Percentiles rank a stretch among this genome's conserved stretches.
Evolutionary conservation across 768 basidiomycete genomes (phyloP).

Genomic region (Dentipellis sp.): DNA sequence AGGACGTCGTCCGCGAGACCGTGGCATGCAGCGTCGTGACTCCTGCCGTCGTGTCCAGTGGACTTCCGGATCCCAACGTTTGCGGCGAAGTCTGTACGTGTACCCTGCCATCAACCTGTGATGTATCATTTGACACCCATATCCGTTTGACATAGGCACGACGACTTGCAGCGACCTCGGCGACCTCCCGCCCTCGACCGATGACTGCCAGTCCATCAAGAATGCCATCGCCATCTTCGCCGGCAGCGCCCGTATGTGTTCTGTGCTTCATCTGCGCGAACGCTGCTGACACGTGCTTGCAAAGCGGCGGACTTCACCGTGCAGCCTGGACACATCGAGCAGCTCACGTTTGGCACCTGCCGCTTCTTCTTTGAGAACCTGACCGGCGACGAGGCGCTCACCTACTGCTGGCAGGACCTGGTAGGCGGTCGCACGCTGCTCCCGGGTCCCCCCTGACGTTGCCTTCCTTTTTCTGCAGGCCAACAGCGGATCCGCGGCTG

Average conservation of each 20-base stretch:
- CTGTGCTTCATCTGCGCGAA: not conserved
- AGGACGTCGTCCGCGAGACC: not conserved
- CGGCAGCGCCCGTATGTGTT: not conserved
- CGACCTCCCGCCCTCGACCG: not conserved
- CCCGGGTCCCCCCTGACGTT: not conserved
- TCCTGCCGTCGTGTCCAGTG: not conserved
- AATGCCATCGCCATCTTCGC: not conserved
- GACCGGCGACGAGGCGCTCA: not conserved
- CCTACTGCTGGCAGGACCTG: not conserved
- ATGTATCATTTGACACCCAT: no score
- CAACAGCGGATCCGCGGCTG: not conserved
- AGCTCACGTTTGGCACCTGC: conserved; percentile 1
- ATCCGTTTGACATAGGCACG: not conserved
- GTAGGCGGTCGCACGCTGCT: not conserved
- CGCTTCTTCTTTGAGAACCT: not conserved
- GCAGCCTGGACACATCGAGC: not conserved
- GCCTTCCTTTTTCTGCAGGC: not conserved
- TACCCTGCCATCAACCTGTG: no score
- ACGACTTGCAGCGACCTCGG: not conserved
- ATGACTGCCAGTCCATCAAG: not conserved
- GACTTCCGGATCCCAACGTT: not conserved
- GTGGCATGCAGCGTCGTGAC: not conserved
- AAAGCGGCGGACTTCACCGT: not conserved
- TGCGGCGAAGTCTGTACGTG: not conserved
- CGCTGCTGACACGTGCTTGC: not conserved